Conservation (phyloP, 2,329 filamentous ascomycete species). For the Rasamsonia emersonii region DNA sequence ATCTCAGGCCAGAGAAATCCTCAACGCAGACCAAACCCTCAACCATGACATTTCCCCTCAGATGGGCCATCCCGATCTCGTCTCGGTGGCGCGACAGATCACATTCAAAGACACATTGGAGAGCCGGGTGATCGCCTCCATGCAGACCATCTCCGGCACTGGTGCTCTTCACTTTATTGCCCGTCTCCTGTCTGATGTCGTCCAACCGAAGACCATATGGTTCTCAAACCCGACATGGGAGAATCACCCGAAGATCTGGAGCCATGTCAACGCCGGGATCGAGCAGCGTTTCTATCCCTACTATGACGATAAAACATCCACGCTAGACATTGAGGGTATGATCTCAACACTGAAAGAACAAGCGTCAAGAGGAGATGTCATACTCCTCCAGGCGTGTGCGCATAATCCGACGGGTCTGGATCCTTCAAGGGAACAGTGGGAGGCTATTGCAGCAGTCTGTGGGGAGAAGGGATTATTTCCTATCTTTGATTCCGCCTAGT, state of each 20-base stretch:
- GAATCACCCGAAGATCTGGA: constrained; percentile 88
- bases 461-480: constrained; percentile 71
- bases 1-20: not conserved
- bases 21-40: too few species aligned
- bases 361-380: constrained; percentile 65
- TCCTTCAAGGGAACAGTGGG: constrained; percentile 79
- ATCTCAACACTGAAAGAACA: constrained; percentile 76
- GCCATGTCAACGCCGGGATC: constrained; percentile 59
- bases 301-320: constrained; percentile 52
- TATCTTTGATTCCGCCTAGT: constrained; percentile 85
- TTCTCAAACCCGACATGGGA: constrained; percentile 85
- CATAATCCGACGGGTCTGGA: constrained; percentile 93
- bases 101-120: constrained; percentile 2
- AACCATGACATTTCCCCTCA: too few species aligned
- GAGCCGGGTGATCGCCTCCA: constrained; percentile 49
- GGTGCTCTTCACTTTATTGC: constrained; percentile 79
- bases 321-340: constrained; percentile 30
- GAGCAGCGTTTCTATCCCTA: constrained; percentile 72
- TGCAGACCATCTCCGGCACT: constrained; percentile 88
- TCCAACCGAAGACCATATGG: constrained; percentile 60
- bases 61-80: constrained; percentile 49
- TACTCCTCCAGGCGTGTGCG: constrained; percentile 80
- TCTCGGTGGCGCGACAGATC: constrained; percentile 9
- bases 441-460: constrained; percentile 65
- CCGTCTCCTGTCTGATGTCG: constrained; percentile 78